phyloP scores from a whole-genome alignment of 768 basidiomycete species.

The Mycena sanguinolenta region DNA sequence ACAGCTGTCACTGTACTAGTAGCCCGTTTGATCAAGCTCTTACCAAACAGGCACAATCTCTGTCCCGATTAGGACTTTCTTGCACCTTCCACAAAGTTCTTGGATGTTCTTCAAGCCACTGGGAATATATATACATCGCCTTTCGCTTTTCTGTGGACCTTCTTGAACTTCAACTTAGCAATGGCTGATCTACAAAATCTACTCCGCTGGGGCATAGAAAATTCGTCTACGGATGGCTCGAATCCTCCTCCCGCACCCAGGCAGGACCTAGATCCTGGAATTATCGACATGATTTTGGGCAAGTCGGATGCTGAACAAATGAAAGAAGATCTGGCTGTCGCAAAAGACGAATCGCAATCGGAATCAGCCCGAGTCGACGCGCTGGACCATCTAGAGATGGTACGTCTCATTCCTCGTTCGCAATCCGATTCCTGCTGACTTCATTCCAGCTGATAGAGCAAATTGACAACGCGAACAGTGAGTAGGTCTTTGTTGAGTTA shows the following conservation, averaged over 20 bases:
- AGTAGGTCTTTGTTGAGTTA: constrained; percentile 46
- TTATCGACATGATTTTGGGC: constrained; percentile 89
- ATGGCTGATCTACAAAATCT: constrained; percentile 73
- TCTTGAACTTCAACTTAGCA: not conserved
- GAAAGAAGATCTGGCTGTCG: constrained; percentile 82
- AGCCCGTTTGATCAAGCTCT: not conserved
- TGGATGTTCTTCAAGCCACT: not conserved
- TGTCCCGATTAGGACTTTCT: not conserved
- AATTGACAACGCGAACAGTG: constrained; percentile 93
- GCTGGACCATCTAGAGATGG: constrained; percentile 91
- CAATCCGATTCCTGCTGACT: not conserved
- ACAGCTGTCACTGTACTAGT: constrained; percentile 18
- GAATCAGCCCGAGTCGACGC: constrained; percentile 76
- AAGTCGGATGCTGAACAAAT: constrained; percentile 86
- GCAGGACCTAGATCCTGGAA: constrained; percentile 80
- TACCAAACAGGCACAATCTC: too few relatives aligned
- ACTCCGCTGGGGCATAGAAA: constrained; percentile 85
- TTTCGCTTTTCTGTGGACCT: too few relatives aligned
- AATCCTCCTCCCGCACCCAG: constrained; percentile 51
- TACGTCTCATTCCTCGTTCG: constrained; percentile 46
- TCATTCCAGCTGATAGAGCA: constrained; percentile 79
- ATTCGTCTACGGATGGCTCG: constrained; percentile 59
- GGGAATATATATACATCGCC: constrained; percentile 6
- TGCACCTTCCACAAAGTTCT: constrained; percentile 14
- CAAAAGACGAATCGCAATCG: constrained; percentile 65